These are phyloP conservation scores for Inosperma sp. DNA, from an alignment of 768 basidiomycete species.

Conservation along the genomic window DNA sequence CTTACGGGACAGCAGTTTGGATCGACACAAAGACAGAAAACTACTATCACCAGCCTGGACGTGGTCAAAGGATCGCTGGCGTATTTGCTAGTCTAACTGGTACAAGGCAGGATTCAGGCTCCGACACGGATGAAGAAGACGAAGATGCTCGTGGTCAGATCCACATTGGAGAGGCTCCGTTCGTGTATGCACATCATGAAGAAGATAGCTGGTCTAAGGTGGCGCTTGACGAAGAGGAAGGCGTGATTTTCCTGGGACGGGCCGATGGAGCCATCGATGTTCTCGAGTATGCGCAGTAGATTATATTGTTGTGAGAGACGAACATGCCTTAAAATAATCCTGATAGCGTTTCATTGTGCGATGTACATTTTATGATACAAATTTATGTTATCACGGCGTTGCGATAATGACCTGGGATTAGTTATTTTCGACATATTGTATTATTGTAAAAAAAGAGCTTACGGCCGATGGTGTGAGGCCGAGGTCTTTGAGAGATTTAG, in stretches of 20 bases:
- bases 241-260: slow-evolving; percentile 41
- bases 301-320: background rate
- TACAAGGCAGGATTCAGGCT: background rate
- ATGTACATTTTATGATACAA: background rate
- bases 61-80: slow-evolving; percentile 61
- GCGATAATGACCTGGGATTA: slow-evolving; percentile 51
- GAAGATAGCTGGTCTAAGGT: slow-evolving; percentile 48
- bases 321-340: no score
- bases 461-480: slow-evolving; percentile 92
- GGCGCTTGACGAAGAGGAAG: slow-evolving; percentile 45
- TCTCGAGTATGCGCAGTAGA: slow-evolving; percentile 43
- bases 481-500: slow-evolving; percentile 74
- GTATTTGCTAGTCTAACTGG: background rate
- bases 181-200: slow-evolving; percentile 43
- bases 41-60: slow-evolving; percentile 39
- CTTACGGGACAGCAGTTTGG: slow-evolving; percentile 61
- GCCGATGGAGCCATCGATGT: slow-evolving; percentile 47
- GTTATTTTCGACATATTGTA: background rate
- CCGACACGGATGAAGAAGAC: slow-evolving; percentile 22
- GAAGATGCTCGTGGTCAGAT: slow-evolving; percentile 22
- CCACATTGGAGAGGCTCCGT: slow-evolving; percentile 32
- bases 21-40: slow-evolving; percentile 59
- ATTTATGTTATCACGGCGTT: slow-evolving; percentile 24
- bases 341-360: no score
- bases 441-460: slow-evolving; percentile 20